Evolutionary conservation across 2,329 filamentous ascomycete genomes (phyloP).

Genomic region (Fonsecaea nubica): DNA sequence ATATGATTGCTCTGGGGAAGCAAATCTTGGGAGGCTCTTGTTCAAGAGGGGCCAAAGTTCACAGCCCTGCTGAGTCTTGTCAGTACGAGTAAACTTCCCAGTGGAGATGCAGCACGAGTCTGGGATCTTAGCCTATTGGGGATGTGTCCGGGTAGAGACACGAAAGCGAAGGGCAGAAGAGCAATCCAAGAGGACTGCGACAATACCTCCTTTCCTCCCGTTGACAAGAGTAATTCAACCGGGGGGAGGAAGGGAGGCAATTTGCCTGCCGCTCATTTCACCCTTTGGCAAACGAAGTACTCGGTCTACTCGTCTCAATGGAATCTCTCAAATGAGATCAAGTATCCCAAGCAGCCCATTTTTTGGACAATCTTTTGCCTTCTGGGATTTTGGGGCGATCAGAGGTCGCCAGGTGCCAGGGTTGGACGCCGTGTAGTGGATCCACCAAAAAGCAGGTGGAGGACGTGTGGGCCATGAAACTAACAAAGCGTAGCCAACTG

Average conservation of each 20-base stretch:
- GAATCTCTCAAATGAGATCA: neutral
- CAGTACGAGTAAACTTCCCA: slow-evolving; percentile 1
- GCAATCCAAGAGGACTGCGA: neutral
- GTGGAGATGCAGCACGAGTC: slow-evolving; percentile 10
- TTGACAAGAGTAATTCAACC: neutral
- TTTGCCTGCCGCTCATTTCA: slow-evolving; percentile 18
- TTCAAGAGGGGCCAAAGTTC: slow-evolving; percentile 13
- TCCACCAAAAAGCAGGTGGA: neutral
- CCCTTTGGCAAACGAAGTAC: neutral
- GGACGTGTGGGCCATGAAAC: neutral
- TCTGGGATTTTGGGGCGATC: slow-evolving; percentile 10
- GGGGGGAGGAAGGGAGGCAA: neutral
- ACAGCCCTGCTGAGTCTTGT: neutral
- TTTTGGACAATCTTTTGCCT: slow-evolving; percentile 14
- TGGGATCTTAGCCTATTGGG: slow-evolving; percentile 7
- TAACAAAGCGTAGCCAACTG: slow-evolving; percentile 11
- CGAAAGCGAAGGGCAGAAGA: neutral
- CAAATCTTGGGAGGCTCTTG: slow-evolving; percentile 28
- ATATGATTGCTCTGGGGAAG: slow-evolving; percentile 22
- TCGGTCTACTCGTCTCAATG: neutral
- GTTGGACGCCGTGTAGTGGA: slow-evolving; percentile 1
- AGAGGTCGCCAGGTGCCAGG: slow-evolving; percentile 17
- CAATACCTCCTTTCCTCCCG: neutral
- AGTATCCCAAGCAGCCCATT: slow-evolving; percentile 20
- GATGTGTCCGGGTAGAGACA: neutral